Evolutionary conservation across 2,329 filamentous ascomycete species (phyloP).

Genomic region (Aspergillus quadricinctus): DNA sequence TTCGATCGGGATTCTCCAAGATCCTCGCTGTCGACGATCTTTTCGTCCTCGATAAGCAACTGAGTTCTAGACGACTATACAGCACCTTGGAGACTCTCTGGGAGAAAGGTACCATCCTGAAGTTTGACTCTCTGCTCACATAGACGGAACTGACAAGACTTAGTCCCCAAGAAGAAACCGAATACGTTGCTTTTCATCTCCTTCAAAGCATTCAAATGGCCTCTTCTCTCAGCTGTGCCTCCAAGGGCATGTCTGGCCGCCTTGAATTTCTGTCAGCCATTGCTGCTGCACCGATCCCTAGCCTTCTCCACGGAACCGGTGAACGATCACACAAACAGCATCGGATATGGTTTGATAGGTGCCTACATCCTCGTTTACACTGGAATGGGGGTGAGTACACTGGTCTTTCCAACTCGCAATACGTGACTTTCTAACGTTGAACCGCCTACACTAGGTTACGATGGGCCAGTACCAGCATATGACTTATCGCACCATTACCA

Average conservation of each 20-base stretch:
- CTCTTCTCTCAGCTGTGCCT: constrained; percentile 28
- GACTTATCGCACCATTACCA: constrained; percentile 41
- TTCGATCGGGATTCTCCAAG: constrained; percentile 46
- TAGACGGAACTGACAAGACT: constrained; percentile 8
- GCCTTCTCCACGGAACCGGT: constrained; percentile 27
- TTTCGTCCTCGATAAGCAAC: constrained; percentile 42
- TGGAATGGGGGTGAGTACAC: constrained; percentile 36
- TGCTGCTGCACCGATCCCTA: constrained; percentile 36
- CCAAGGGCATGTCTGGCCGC: constrained; percentile 33
- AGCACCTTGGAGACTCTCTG: constrained; percentile 35
- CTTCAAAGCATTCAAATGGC: constrained; percentile 31
- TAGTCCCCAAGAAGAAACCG: constrained; percentile 23
- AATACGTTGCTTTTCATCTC: constrained; percentile 28
- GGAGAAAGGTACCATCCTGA: constrained; percentile 31
- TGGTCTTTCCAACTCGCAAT: neutral
- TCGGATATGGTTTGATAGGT: constrained; percentile 42
- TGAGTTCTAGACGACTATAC: constrained; percentile 40
- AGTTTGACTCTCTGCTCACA: neutral
- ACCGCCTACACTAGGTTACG: constrained; percentile 24
- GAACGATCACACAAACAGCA: constrained; percentile 25
- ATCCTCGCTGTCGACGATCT: constrained; percentile 43
- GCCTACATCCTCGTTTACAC: constrained; percentile 42
- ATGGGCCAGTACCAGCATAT: constrained; percentile 41
- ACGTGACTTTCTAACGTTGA: neutral
- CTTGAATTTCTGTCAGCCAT: constrained; percentile 36